Evolutionary conservation across 306 rosid genomes (phyloP).

Genomic region (Cicer chorassanicum): DNA sequence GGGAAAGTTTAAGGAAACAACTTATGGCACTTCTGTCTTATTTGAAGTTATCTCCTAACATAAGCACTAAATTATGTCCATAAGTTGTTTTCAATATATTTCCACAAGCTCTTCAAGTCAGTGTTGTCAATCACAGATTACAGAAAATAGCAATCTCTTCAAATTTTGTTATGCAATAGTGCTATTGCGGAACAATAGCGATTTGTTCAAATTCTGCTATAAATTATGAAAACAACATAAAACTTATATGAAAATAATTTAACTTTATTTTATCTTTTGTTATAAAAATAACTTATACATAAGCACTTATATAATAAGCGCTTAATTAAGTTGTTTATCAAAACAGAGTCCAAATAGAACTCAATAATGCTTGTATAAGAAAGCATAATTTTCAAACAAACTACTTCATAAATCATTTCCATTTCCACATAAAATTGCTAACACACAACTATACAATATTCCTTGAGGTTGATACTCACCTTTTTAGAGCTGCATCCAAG

Average conservation of each 20-base stretch:
- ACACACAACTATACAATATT: neutral
- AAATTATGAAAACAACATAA: neutral
- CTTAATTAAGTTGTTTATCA: neutral
- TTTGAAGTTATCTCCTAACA: too few relatives aligned
- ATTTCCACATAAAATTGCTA: neutral
- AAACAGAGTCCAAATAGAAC: neutral
- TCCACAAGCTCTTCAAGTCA: too few relatives aligned
- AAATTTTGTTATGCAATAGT: too few relatives aligned
- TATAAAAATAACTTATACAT: neutral
- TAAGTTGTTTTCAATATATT: too few relatives aligned
- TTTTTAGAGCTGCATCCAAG: constrained; percentile 51
- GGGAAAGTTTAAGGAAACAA: neutral
- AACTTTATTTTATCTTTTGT: neutral
- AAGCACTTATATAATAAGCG: neutral
- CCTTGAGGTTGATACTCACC: constrained; percentile 33
- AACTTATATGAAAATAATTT: neutral
- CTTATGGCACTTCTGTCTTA: too few relatives aligned
- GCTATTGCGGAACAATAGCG: too few relatives aligned
- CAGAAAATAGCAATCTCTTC: too few relatives aligned
- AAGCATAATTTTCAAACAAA: neutral
- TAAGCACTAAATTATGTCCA: too few relatives aligned
- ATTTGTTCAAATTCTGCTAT: too few relatives aligned
- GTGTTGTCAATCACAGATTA: too few relatives aligned
- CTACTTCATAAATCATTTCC: neutral
- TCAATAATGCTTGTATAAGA: neutral